phyloP scores from a whole-genome alignment of 768 basidiomycete genomes.

The Leccinum uliginosum region DNA sequence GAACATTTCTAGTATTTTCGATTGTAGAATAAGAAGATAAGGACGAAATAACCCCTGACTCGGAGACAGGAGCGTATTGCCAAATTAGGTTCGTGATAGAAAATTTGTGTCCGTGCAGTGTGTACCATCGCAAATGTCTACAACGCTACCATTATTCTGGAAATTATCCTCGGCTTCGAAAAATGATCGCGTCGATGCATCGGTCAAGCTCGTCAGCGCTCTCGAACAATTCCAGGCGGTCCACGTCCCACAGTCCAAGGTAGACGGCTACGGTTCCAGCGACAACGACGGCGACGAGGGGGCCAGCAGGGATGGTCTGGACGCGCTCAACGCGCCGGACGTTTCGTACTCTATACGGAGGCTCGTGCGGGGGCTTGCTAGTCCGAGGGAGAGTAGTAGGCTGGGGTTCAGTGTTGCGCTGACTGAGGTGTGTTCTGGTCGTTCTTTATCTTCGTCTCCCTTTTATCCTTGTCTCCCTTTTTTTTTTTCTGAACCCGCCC shows the following conservation, averaged over 20 bases:
- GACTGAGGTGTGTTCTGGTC: constrained; percentile 67
- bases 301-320: constrained; percentile 42
- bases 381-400: constrained; percentile 88
- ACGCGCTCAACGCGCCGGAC: constrained; percentile 78
- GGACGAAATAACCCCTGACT: no score
- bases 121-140: constrained; percentile 50
- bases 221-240: constrained; percentile 83
- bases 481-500: not conserved
- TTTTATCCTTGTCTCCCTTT: not conserved
- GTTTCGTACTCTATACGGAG: constrained; percentile 89
- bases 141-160: constrained; percentile 93
- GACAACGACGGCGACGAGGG: constrained; percentile 35
- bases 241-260: constrained; percentile 46
- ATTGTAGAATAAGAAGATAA: no score
- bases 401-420: constrained; percentile 95
- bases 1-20: no score
- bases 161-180: constrained; percentile 78
- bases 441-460: not conserved
- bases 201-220: constrained; percentile 74
- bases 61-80: constrained; percentile 9
- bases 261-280: constrained; percentile 24
- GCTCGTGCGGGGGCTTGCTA: constrained; percentile 83
- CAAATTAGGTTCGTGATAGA: not conserved
- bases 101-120: constrained; percentile 8
- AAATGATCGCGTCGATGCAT: constrained; percentile 78